Evolutionary conservation across 352 stramenopile species (phyloP).

Genomic region (Phytophthora macrochlamydospora): DNA sequence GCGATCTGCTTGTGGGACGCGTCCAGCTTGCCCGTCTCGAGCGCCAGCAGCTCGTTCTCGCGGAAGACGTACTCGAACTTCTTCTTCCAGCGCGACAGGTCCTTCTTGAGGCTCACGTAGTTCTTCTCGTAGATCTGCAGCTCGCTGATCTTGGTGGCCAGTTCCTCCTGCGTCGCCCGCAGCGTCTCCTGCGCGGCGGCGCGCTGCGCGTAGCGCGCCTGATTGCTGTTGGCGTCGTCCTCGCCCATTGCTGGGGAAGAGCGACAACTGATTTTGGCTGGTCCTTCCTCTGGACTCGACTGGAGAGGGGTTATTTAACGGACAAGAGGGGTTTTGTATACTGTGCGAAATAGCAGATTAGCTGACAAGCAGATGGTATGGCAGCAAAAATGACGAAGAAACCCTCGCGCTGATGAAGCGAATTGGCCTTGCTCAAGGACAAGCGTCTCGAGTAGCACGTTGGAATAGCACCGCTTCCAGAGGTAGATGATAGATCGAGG

Average conservation of each 20-base stretch:
- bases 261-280: background rate
- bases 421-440: too few species aligned
- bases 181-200: conserved; percentile 66
- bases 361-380: too few species aligned
- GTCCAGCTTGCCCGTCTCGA: conserved; percentile 87
- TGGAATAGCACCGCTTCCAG: too few species aligned
- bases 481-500: too few species aligned
- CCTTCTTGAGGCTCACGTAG: conserved; percentile 80
- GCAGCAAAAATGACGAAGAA: too few species aligned
- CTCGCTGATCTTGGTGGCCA: conserved; percentile 79
- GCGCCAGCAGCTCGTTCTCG: conserved; percentile 84
- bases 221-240: conserved; percentile 66
- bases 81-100: conserved; percentile 83
- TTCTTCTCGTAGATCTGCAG: conserved; percentile 85
- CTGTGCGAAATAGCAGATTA: too few species aligned
- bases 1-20: conserved; percentile 83
- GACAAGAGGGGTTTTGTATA: too few species aligned
- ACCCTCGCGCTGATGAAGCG: too few species aligned
- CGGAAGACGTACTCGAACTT: conserved; percentile 89
- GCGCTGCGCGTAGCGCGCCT: conserved; percentile 66
- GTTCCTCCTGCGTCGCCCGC: conserved; percentile 76
- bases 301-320: too few species aligned
- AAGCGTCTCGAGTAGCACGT: too few species aligned
- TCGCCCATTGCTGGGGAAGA: conserved; percentile 18
- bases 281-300: background rate